A percentile compares a stretch with the other conserved stretches of the same genome.
phyloP scores from a whole-genome alignment of 495 filamentous ascomycete genomes.

The Talaromyces adpressus region DNA sequence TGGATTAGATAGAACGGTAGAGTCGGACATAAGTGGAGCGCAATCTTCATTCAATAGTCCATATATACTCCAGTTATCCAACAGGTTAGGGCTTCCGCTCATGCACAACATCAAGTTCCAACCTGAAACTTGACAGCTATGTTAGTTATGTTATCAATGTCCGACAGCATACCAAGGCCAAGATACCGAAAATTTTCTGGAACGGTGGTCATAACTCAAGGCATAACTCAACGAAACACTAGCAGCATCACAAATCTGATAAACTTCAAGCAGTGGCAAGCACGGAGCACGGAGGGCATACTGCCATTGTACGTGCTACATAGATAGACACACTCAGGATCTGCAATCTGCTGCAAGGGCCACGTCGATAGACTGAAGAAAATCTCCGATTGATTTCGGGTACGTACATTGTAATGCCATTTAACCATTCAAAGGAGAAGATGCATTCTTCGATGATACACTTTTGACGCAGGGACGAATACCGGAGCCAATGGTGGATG shows the following conservation, averaged over 20 bases:
- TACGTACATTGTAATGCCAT: not conserved
- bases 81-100: not conserved
- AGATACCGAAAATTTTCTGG: not conserved
- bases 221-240: not conserved
- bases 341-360: not conserved
- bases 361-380: not conserved
- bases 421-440: not conserved
- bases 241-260: not conserved
- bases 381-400: not conserved
- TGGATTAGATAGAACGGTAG: not conserved
- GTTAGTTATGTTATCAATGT: not conserved
- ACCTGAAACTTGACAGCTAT: not conserved
- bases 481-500: not conserved
- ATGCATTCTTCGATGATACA: not conserved
- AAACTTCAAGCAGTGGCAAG: not conserved
- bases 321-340: not conserved
- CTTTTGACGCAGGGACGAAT: not conserved
- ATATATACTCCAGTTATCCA: not conserved
- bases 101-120: not conserved
- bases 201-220: not conserved
- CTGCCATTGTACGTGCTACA: not conserved
- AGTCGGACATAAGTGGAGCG: not conserved
- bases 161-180: not conserved
- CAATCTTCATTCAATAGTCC: not conserved
- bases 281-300: not conserved